These are phyloP conservation scores for Metschnikowia santaceciliae DNA, from an alignment of 805 yeast genomes.

Conservation along the genomic window DNA sequence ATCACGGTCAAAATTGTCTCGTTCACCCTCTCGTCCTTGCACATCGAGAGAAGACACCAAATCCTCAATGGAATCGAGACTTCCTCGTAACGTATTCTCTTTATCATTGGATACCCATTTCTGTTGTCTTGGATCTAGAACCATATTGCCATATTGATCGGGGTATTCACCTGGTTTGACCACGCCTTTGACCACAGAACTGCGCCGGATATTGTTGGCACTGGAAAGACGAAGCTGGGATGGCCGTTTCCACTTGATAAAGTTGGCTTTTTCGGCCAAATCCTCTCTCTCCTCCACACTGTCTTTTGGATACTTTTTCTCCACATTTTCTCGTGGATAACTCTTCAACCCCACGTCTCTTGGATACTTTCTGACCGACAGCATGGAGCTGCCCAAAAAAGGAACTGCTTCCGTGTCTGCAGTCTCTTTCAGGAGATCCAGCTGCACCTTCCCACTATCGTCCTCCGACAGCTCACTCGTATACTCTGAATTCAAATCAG, in stretches of 20 bases:
- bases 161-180: conserved; percentile 37
- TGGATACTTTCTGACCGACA: conserved; percentile 12
- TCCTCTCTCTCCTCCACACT: background rate
- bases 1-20: background rate
- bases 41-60: conserved; percentile 11
- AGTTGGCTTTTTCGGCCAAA: background rate
- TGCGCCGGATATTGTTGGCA: conserved; percentile 3
- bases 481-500: conserved; percentile 11
- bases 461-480: conserved; percentile 1
- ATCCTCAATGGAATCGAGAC: conserved; percentile 40
- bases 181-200: conserved; percentile 23
- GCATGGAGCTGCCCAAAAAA: conserved; percentile 11
- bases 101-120: conserved; percentile 28
- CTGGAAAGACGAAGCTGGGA: conserved; percentile 31
- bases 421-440: background rate
- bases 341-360: background rate
- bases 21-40: background rate
- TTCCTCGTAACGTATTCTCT: conserved; percentile 22
- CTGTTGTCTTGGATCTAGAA: conserved; percentile 27
- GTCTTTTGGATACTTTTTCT: background rate
- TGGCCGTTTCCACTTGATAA: conserved; percentile 35
- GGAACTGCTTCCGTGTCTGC: conserved; percentile 2
- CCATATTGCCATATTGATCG: conserved; percentile 32
- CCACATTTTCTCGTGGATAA: background rate
- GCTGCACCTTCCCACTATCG: background rate